These are phyloP conservation scores for Cyclanthera cordifolia DNA, from an alignment of 306 rosid genomes.

Conservation along the genomic window DNA sequence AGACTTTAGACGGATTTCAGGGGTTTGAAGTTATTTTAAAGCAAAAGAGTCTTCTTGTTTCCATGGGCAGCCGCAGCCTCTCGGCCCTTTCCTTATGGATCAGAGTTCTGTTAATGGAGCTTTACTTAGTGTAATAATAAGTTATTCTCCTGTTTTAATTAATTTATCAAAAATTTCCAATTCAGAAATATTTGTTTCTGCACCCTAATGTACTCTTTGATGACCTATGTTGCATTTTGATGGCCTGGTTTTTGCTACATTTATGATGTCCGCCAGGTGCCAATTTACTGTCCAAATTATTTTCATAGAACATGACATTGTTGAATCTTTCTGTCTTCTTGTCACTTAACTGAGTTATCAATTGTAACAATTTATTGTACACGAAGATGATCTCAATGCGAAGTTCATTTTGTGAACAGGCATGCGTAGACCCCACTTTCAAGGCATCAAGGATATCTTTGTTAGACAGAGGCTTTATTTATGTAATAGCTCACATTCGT, in stretches of 20 bases:
- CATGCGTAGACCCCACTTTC: conserved; percentile 66
- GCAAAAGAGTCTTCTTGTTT: not conserved
- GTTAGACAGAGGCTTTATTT: conserved; percentile 79
- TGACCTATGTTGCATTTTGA: not conserved
- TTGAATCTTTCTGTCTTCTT: conserved; percentile 7
- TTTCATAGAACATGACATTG: not conserved
- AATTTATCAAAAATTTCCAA: conserved; percentile 6
- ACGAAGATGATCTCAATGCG: conserved; percentile 10
- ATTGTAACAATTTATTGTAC: conserved; percentile 8
- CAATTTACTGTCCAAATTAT: not conserved
- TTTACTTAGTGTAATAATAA: not conserved
- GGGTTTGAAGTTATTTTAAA: not conserved
- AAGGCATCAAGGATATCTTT: conserved; percentile 66
- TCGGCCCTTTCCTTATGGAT: not conserved
- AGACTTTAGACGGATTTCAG: not conserved
- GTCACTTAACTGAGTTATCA: not conserved
- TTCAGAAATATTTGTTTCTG: conserved; percentile 1
- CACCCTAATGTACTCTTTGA: not conserved
- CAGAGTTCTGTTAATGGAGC: not conserved
- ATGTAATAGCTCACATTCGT: conserved; percentile 81
- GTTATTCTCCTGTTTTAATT: not conserved
- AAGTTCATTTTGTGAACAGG: conserved; percentile 33
- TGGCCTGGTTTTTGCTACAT: not conserved
- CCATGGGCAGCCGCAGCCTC: not conserved
- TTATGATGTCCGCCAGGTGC: not conserved